Evolutionary conservation across 257 asterid genomes (phyloP).

Genomic region (Forsythia viridissima): DNA sequence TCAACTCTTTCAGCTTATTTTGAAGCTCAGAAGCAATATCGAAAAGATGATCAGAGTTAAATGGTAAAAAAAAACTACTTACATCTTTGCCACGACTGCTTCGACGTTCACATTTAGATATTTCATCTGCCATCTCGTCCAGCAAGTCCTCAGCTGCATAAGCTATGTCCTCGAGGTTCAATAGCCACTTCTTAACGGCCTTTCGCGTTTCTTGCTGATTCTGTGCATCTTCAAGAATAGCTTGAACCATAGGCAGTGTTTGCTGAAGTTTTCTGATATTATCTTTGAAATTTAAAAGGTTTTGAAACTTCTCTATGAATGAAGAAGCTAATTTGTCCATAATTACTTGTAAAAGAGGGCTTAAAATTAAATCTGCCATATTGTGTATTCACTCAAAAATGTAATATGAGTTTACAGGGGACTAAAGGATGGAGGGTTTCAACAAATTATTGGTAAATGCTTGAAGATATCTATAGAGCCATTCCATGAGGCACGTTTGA

Average conservation of each 20-base stretch:
- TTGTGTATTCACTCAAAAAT: not conserved
- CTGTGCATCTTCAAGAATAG: conserved; percentile 7
- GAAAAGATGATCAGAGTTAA: not conserved
- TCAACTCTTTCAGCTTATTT: not conserved
- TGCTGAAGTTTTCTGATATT: conserved; percentile 13
- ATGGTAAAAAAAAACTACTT: not conserved
- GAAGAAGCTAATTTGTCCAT: conserved; percentile 31
- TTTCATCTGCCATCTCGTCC: not conserved
- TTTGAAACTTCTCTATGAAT: conserved; percentile 25
- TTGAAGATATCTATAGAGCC: not conserved
- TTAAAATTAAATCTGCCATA: conserved; percentile 25
- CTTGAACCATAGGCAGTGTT: conserved; percentile 26
- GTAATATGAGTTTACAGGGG: not conserved
- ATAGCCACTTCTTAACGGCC: not conserved
- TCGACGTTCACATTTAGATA: conserved; percentile 1
- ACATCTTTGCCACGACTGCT: not conserved
- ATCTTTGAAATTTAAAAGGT: conserved; percentile 15
- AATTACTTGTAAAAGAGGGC: conserved; percentile 22
- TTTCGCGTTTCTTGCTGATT: not conserved
- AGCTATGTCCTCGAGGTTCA: not conserved
- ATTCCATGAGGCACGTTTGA: not conserved
- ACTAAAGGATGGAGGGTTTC: not conserved
- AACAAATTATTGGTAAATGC: not conserved
- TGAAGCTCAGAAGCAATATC: not conserved
- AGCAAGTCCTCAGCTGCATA: not conserved